Conservation (phyloP, 345 rosid genomes). For the Gossypium herbaceum region DNA sequence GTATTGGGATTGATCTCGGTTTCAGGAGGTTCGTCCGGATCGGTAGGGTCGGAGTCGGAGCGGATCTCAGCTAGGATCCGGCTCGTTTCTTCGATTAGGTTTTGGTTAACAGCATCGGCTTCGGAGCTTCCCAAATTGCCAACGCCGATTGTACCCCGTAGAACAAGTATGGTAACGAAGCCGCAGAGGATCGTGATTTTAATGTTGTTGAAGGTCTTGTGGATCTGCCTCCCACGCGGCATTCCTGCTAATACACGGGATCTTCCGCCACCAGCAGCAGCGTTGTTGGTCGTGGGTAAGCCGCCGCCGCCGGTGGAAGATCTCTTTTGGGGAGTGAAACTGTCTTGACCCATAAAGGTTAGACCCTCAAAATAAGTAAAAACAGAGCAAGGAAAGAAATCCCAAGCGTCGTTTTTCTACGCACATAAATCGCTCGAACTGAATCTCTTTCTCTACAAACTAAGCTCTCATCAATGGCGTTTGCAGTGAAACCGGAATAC, state of each 20-base stretch:
- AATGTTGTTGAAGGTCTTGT: conserved; percentile 82
- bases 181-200: conserved; percentile 94
- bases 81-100: conserved; percentile 77
- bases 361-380: not conserved
- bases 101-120: conserved; percentile 79
- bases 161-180: conserved; percentile 86
- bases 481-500: not conserved
- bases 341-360: conserved; percentile 54
- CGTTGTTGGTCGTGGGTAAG: conserved; percentile 41
- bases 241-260: conserved; percentile 24
- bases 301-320: conserved; percentile 33
- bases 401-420: not conserved
- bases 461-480: not conserved
- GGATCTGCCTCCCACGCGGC: conserved; percentile 81
- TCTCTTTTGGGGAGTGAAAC: conserved; percentile 64
- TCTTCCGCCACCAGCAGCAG: conserved; percentile 43
- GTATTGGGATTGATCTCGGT: conserved; percentile 46
- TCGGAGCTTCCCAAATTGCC: conserved; percentile 73
- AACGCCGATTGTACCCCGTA: conserved; percentile 88
- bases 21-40: conserved; percentile 48
- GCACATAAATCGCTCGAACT: no score
- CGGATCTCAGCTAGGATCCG: conserved; percentile 87
- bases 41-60: conserved; percentile 72
- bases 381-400: not conserved
- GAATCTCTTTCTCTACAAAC: not conserved